phyloP scores from a whole-genome alignment of 176 grass and related monocot species.

The Rhynchospora breviuscula region DNA sequence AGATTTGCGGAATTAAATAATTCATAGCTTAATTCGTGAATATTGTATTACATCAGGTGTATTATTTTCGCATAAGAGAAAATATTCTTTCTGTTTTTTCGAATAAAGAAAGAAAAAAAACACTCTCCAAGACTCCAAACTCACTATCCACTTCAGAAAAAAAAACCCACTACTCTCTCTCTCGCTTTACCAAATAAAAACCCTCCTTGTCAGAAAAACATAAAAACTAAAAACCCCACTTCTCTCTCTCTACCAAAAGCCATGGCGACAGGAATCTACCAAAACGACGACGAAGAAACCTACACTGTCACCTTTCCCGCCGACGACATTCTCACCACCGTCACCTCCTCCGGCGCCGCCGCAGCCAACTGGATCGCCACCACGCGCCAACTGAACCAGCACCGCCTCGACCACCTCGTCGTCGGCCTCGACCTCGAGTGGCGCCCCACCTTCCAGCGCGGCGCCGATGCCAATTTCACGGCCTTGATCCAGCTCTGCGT shows the following conservation, averaged over 20 bases:
- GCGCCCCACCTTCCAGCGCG: constrained; percentile 1
- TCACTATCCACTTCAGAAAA: no score
- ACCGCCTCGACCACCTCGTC: constrained; percentile 13
- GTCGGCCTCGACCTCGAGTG: constrained; percentile 68
- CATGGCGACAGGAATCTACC: constrained; percentile 10
- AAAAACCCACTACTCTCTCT: no score
- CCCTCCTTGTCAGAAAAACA: no score
- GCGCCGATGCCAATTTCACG: neutral
- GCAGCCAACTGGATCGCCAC: constrained; percentile 15
- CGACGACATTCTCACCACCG: constrained; percentile 39
- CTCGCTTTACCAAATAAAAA: no score
- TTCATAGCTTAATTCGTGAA: constrained; percentile 24
- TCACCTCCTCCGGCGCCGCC: constrained; percentile 31
- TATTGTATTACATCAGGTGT: neutral
- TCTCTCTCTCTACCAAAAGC: neutral
- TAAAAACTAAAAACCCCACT: no score
- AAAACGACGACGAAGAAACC: constrained; percentile 15
- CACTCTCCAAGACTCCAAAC: no score
- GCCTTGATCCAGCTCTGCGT: constrained; percentile 73
- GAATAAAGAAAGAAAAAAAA: no score
- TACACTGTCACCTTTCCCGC: constrained; percentile 26
- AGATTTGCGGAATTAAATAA: constrained; percentile 28
- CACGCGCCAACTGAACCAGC: constrained; percentile 11
- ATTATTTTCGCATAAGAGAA: neutral
- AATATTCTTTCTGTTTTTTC: no score